Percentiles rank a stretch among this genome's conserved stretches.
Conservation (phyloP, 495 filamentous ascomycete genomes). For the Penicillium canescens region DNA sequence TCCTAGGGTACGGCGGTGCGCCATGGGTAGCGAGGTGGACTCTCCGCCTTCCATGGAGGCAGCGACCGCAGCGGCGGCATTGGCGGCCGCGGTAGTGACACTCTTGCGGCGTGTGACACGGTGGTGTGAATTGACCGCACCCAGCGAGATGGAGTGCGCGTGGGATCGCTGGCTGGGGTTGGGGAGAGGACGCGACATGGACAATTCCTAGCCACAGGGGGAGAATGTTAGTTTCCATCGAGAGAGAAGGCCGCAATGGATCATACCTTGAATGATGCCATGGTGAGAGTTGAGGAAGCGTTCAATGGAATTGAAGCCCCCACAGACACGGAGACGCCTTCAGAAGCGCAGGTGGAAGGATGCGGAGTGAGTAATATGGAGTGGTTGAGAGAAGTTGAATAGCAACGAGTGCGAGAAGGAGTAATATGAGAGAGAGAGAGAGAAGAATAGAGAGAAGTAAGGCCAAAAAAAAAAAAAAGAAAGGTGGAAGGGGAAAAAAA, state of each 20-base stretch:
- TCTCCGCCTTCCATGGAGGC: conserved; percentile 66
- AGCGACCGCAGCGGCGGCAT: conserved; percentile 72
- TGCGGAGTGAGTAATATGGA: conserved; percentile 9
- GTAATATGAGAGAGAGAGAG: conserved; percentile 7
- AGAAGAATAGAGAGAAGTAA: conserved; percentile 12
- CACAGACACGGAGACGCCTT: conserved; percentile 16
- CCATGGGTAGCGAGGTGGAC: conserved; percentile 34
- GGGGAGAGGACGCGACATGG: conserved; percentile 46
- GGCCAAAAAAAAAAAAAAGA: conserved; percentile 22
- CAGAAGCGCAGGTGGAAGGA: conserved; percentile 30
- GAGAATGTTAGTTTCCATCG: conserved; percentile 19
- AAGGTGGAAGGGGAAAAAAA: conserved; percentile 21
- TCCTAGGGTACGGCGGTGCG: conserved; percentile 48
- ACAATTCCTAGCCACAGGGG: conserved; percentile 40
- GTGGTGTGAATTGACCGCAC: conserved; percentile 76
- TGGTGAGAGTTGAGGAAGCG: conserved; percentile 33
- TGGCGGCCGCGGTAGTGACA: conserved; percentile 74
- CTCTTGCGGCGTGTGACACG: conserved; percentile 94
- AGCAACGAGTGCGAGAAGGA: conserved; percentile 12
- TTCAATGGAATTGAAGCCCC: conserved; percentile 37
- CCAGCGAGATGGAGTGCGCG: conserved; percentile 78
- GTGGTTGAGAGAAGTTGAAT: conserved; percentile 7
- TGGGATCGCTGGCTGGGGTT: conserved; percentile 66
- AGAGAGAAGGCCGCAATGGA: neutral
- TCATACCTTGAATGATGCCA: conserved; percentile 51